phyloP scores from a whole-genome alignment of 768 basidiomycete genomes.

The Leccinum subtestaceum region DNA sequence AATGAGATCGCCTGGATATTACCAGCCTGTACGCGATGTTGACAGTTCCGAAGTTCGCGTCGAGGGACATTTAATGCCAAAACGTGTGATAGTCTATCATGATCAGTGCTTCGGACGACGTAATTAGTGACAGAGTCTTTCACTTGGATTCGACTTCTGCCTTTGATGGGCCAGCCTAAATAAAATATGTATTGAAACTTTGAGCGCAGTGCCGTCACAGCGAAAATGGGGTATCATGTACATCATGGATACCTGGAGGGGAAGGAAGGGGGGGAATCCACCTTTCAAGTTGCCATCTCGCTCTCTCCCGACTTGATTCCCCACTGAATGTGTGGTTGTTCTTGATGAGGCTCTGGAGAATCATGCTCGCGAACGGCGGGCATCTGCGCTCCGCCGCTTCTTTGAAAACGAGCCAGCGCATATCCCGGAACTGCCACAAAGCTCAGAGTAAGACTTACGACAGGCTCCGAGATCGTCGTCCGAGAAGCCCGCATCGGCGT shows the following conservation, averaged over 20 bases:
- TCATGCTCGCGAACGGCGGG: neutral
- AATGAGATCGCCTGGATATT: neutral
- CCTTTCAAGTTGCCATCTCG: neutral
- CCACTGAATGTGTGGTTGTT: neutral
- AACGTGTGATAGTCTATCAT: conserved; percentile 1
- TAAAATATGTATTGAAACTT: too few species aligned
- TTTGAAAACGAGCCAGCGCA: neutral
- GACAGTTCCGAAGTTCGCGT: conserved; percentile 1
- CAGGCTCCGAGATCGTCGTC: neutral
- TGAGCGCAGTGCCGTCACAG: neutral
- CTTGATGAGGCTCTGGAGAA: neutral
- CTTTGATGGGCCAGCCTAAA: conserved; percentile 7
- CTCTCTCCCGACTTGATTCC: conserved; percentile 10
- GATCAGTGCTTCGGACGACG: conserved; percentile 1
- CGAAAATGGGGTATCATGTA: neutral
- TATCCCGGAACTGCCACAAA: neutral
- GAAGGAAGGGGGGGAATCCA: neutral
- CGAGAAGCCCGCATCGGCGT: conserved; percentile 9
- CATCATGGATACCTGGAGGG: conserved; percentile 4
- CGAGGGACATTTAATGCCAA: conserved; percentile 11
- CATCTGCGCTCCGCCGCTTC: neutral
- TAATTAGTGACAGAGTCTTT: conserved; percentile 3
- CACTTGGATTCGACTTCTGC: conserved; percentile 6
- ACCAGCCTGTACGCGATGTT: conserved; percentile 9
- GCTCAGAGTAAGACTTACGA: neutral